Base-by-base conservation (phyloP, 2,329 filamentous ascomycete species). In the Phyllosticta ampelicida region DNA sequence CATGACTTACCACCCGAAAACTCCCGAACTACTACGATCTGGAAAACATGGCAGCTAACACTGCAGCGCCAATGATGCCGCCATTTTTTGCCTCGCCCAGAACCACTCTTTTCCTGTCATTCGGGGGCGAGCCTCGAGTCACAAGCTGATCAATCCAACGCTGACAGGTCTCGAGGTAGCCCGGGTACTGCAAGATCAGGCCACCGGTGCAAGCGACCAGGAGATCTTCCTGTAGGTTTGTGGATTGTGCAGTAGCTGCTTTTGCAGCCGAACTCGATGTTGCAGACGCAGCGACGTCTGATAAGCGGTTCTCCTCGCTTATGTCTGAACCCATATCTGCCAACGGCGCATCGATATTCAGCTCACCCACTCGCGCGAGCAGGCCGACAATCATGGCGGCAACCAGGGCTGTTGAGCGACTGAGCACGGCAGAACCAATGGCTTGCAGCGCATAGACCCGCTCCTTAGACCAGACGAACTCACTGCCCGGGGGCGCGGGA, bases 121-220 rank as follows among this genome's bases (percentile, higher is more conserved):
- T 70, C 6, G 71, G 71, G 1, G 36, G 51, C 11, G 66, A 71
- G 26, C 75, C 76, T 48, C 74, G 71, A 36, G 75, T 74, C 19
- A 80, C 74, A 13, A 81, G 68, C 4, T 73, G 71, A 61, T 89
- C 83, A 54, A 91, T 77, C 66, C 87, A 87, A 13, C 72, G 66
- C 69, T 90, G 86, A 62, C 86, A 89, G 64, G 86, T 85, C 51
- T 75, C 72, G 49, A 88, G 75, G 70, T 89, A 90, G 64, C 87
- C 80, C 53, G 88, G 87, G 65, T 90, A 90, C 65, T 88, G 83
- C n/a, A 84, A 81, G 60, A 91, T 91, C 66, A 87, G 90, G 6
- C 87, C 86, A 29, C 88, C 88, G 0, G 88, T 90, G 67, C 89
- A 91, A 1, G 87, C 88, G 20, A 91, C 86, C 1, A 89, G 84